Evolutionary conservation across 768 basidiomycete species (phyloP).

Genomic region (Lactarius sp.): DNA sequence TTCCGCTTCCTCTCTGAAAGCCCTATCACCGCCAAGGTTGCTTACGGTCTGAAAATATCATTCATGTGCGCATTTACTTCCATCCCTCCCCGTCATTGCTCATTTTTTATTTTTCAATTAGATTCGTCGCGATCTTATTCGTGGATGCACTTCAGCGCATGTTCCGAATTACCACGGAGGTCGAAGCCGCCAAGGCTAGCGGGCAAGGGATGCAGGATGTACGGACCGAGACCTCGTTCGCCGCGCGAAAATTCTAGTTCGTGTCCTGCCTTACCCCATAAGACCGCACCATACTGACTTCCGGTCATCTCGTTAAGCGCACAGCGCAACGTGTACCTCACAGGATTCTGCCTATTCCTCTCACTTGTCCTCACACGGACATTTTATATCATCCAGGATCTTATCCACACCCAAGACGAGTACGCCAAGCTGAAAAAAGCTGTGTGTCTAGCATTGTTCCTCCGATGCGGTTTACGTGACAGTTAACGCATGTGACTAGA

Average conservation of each 20-base stretch:
- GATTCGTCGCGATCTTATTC: slow-evolving; percentile 84
- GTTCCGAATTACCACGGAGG: slow-evolving; percentile 72
- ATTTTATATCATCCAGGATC: slow-evolving; percentile 88
- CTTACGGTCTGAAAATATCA: slow-evolving; percentile 89
- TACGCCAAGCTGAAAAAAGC: slow-evolving; percentile 75
- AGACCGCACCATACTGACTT: neutral
- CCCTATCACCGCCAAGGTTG: slow-evolving; percentile 70
- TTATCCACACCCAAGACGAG: slow-evolving; percentile 86
- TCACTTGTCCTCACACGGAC: slow-evolving; percentile 91
- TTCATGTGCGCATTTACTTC: slow-evolving; percentile 62
- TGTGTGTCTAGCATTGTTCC: slow-evolving; percentile 23
- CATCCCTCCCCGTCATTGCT: neutral
- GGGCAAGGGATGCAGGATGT: slow-evolving; percentile 52
- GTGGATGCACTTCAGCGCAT: slow-evolving; percentile 91
- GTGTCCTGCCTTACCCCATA: slow-evolving; percentile 28
- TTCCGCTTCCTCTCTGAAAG: slow-evolving; percentile 71
- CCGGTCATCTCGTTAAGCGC: slow-evolving; percentile 43
- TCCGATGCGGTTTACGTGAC: neutral
- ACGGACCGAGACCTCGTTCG: slow-evolving; percentile 79
- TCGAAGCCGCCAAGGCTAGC: slow-evolving; percentile 57
- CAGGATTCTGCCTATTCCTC: slow-evolving; percentile 91
- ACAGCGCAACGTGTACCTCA: slow-evolving; percentile 89
- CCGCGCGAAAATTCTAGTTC: slow-evolving; percentile 92
- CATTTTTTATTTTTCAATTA: slow-evolving; percentile 27
- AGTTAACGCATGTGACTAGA: slow-evolving; percentile 28